phyloP scores from a whole-genome alignment of 2,329 filamentous ascomycete species.

The Neofusicoccum laricinum region DNA sequence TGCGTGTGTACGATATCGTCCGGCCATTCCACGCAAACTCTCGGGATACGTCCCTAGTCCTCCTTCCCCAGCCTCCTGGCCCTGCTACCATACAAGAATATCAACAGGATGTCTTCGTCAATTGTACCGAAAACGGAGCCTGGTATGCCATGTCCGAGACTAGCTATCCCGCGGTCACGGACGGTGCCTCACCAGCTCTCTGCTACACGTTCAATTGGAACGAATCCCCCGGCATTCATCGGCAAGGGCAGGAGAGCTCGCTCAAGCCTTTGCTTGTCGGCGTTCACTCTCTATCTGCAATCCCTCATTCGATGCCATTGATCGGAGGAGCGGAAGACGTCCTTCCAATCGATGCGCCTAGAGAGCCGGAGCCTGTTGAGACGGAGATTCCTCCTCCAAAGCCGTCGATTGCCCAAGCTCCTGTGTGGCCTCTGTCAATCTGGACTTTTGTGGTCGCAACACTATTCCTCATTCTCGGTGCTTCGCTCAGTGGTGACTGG shows the following conservation, averaged over 20 bases:
- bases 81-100: constrained; percentile 46
- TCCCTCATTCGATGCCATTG: not conserved
- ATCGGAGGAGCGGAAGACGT: constrained; percentile 14
- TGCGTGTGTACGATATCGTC: constrained; percentile 83
- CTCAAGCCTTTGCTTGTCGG: constrained; percentile 37
- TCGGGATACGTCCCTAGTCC: constrained; percentile 71
- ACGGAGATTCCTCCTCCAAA: constrained; percentile 14
- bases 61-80: constrained; percentile 81
- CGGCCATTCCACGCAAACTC: constrained; percentile 66
- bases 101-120: constrained; percentile 66
- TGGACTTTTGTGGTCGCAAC: constrained; percentile 16
- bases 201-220: constrained; percentile 48
- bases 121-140: constrained; percentile 78
- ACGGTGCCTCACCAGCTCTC: constrained; percentile 58
- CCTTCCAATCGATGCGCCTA: constrained; percentile 23
- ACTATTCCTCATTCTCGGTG: constrained; percentile 11
- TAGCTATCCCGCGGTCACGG: constrained; percentile 80
- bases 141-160: constrained; percentile 93
- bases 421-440: not conserved
- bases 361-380: constrained; percentile 16
- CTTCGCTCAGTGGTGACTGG: constrained; percentile 10
- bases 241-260: constrained; percentile 29
- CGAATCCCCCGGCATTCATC: constrained; percentile 24
- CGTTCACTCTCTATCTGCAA: constrained; percentile 33
- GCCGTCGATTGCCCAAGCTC: constrained; percentile 14